A percentile compares a stretch with the other conserved stretches of the same genome.
phyloP scores from a whole-genome alignment of 768 basidiomycete genomes.

The Terana coerulea region DNA sequence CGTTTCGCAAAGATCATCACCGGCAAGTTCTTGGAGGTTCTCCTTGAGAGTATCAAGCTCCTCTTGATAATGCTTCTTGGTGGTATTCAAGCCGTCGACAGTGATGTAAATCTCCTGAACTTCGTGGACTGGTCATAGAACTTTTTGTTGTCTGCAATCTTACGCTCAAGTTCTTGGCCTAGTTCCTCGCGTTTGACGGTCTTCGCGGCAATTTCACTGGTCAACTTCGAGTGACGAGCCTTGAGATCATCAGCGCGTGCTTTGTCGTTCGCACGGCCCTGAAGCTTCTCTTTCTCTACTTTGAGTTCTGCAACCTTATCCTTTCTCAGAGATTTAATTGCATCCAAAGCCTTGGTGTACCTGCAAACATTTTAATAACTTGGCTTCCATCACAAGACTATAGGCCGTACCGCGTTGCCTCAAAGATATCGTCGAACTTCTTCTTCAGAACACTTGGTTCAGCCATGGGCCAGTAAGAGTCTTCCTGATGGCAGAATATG shows the following conservation, averaged over 20 bases:
- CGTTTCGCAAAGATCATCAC: too few relatives aligned
- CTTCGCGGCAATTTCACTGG: conserved; percentile 59
- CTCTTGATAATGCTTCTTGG: conserved; percentile 54
- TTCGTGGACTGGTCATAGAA: conserved; percentile 82
- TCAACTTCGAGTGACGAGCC: conserved; percentile 58
- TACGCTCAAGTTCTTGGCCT: conserved; percentile 57
- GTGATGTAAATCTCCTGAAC: conserved; percentile 83
- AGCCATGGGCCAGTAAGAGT: conserved; percentile 95
- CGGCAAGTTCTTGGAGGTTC: conserved; percentile 50
- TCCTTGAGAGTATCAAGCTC: conserved; percentile 62
- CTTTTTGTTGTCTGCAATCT: conserved; percentile 65
- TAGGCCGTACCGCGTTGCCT: conserved; percentile 77
- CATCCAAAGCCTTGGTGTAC: conserved; percentile 95
- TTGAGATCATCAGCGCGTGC: conserved; percentile 82
- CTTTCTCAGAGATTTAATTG: conserved; percentile 86
- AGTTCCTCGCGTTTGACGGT: conserved; percentile 72
- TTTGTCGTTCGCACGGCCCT: conserved; percentile 77
- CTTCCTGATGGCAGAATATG: conserved; percentile 99
- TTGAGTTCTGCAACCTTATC: conserved; percentile 90
- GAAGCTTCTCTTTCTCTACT: conserved; percentile 84
- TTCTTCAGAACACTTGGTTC: conserved; percentile 92
- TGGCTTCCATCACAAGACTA: background rate
- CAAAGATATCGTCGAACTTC: conserved; percentile 99
- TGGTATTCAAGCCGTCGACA: conserved; percentile 58
- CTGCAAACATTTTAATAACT: conserved; percentile 40